Percentiles rank a stretch among this genome's conserved stretches.
Conservation (phyloP, 176 grass and related monocot genomes). For the Cocos nucifera region DNA sequence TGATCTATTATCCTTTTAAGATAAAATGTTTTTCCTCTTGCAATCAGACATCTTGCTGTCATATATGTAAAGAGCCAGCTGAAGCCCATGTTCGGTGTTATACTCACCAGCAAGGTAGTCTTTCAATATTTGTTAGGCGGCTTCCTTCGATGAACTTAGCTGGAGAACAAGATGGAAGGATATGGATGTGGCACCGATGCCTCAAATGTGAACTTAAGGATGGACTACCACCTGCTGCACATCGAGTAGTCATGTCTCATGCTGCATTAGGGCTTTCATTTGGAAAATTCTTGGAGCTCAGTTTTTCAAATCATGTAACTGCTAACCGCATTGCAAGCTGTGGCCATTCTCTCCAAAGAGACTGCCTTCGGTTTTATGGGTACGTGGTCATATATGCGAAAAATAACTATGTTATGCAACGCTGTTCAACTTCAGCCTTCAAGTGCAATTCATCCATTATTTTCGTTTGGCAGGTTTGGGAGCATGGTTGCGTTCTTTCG, state of each 20-base stretch:
- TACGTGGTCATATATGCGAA: constrained; percentile 23
- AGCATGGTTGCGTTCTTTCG: constrained; percentile 80
- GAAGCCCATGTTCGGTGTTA: constrained; percentile 78
- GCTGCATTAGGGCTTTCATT: constrained; percentile 85
- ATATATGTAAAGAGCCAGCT: constrained; percentile 63
- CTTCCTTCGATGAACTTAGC: constrained; percentile 40
- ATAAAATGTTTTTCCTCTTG: constrained; percentile 8
- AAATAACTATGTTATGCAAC: neutral
- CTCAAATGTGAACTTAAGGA: constrained; percentile 60
- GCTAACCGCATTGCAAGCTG: constrained; percentile 75
- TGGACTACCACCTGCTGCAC: constrained; percentile 64
- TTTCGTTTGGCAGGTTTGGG: constrained; percentile 54
- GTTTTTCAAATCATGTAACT: constrained; percentile 77
- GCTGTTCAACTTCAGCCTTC: neutral
- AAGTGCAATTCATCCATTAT: constrained; percentile 14
- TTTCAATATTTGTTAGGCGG: constrained; percentile 61
- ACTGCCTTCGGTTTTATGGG: constrained; percentile 92
- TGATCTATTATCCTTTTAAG: no score
- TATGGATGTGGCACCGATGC: constrained; percentile 99
- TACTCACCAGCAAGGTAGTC: constrained; percentile 69
- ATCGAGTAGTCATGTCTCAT: constrained; percentile 79
- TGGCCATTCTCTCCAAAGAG: constrained; percentile 82
- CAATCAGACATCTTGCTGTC: constrained; percentile 57
- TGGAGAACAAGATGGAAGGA: constrained; percentile 73
- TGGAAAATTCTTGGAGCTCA: constrained; percentile 95